phyloP scores from a whole-genome alignment of 495 filamentous ascomycete species.

The Podospora pseudopauciseta region DNA sequence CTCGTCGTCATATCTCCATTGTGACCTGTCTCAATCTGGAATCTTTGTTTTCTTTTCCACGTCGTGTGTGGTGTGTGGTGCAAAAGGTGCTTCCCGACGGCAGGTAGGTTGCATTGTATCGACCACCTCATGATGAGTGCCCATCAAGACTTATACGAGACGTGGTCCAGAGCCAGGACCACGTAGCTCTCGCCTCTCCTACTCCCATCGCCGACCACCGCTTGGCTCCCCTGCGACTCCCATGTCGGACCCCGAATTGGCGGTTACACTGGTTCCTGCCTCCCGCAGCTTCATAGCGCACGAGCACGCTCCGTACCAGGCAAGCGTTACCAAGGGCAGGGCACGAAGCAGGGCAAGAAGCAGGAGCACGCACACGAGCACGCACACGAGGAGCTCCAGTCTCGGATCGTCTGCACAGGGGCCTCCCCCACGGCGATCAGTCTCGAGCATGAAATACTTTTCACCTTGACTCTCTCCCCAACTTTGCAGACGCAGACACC shows the following conservation, averaged over 20 bases:
- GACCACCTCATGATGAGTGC: neutral
- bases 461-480: constrained; percentile 18
- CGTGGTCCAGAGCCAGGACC: constrained; percentile 2
- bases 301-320: constrained; percentile 2
- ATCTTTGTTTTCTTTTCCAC: constrained; percentile 7
- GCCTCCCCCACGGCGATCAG: constrained; percentile 27
- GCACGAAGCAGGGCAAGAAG: neutral
- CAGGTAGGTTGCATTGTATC: no score
- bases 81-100: constrained; percentile 10
- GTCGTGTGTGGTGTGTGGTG: neutral
- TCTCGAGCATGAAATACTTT: constrained; percentile 21
- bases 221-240: constrained; percentile 15
- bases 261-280: constrained; percentile 26
- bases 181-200: no score
- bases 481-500: constrained; percentile 6
- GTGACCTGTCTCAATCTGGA: constrained; percentile 8
- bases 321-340: neutral
- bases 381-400: constrained; percentile 8
- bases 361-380: neutral
- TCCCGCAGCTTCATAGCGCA: constrained; percentile 7
- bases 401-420: constrained; percentile 27
- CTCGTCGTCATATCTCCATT: neutral
- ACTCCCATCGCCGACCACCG: constrained; percentile 6
- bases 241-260: constrained; percentile 24
- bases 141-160: constrained; percentile 12